Percentiles rank a stretch among this genome's conserved stretches.
Conservation (phyloP, 208 protist genomes). For the Leishmania guyanensis region DNA sequence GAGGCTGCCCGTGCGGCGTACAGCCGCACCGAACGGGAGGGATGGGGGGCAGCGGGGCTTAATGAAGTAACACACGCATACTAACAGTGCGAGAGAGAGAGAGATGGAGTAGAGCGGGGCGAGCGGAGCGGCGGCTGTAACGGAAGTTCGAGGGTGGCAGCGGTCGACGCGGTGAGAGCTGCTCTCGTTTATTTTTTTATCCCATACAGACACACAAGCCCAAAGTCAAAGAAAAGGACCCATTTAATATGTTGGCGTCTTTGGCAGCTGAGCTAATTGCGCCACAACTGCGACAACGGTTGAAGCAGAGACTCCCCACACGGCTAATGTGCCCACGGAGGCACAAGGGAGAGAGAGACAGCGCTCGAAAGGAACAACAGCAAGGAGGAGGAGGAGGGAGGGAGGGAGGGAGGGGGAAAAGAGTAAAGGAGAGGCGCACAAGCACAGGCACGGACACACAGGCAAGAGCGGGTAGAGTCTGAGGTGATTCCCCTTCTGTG, state of each 20-base stretch:
- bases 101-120: neutral
- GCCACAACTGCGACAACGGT: no score
- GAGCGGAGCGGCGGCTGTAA: neutral
- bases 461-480: no score
- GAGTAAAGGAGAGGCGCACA: neutral
- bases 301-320: neutral
- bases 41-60: neutral
- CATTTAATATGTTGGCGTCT: neutral
- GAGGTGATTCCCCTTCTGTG: no score
- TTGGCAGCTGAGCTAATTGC: no score
- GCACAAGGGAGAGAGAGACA: neutral
- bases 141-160: neutral
- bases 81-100: neutral
- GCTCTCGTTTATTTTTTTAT: no score
- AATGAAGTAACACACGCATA: conserved; percentile 1
- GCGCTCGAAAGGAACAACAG: neutral
- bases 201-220: neutral
- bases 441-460: neutral
- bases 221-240: neutral
- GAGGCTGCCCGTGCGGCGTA: neutral
- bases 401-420: neutral
- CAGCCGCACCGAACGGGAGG: neutral
- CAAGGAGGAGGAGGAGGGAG: neutral
- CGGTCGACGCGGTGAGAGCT: neutral
- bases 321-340: neutral